Evolutionary conservation across 192 early-diverging fungal species (phyloP).

Genomic region (Backusella circina): DNA sequence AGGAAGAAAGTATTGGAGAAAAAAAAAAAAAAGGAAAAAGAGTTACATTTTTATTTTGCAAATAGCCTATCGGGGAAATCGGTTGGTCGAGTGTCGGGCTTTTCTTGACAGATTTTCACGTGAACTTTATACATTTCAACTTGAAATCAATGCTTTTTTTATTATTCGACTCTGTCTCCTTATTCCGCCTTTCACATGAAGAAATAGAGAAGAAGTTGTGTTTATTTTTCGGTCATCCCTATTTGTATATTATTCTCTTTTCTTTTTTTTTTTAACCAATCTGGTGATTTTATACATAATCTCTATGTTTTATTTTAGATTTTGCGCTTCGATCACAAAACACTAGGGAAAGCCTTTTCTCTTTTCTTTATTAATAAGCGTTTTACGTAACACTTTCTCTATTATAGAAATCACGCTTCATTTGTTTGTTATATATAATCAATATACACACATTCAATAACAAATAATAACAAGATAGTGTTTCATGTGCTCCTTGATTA

Average conservation of each 20-base stretch:
- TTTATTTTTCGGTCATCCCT: background rate
- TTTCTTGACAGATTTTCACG: conserved; percentile 6
- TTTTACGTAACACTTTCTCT: background rate
- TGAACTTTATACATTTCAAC: background rate
- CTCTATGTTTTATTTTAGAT: background rate
- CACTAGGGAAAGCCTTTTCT: background rate
- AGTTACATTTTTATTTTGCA: background rate
- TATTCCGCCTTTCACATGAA: conserved; percentile 3
- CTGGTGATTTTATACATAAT: background rate
- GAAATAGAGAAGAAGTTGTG: background rate
- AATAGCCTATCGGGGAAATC: background rate
- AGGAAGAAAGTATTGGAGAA: background rate
- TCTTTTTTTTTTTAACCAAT: background rate
- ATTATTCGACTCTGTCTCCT: background rate
- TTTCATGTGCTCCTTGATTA: background rate
- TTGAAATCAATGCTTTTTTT: background rate
- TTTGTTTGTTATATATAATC: background rate
- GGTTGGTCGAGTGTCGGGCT: background rate
- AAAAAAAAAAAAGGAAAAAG: background rate
- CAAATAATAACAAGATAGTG: background rate
- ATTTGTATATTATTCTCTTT: background rate
- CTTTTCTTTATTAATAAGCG: background rate
- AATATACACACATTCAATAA: too few relatives aligned
- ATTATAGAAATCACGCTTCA: background rate
- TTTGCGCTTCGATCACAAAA: background rate